Evolutionary conservation across 768 basidiomycete species (phyloP).

Genomic region (Fistulinella prunicolor): DNA sequence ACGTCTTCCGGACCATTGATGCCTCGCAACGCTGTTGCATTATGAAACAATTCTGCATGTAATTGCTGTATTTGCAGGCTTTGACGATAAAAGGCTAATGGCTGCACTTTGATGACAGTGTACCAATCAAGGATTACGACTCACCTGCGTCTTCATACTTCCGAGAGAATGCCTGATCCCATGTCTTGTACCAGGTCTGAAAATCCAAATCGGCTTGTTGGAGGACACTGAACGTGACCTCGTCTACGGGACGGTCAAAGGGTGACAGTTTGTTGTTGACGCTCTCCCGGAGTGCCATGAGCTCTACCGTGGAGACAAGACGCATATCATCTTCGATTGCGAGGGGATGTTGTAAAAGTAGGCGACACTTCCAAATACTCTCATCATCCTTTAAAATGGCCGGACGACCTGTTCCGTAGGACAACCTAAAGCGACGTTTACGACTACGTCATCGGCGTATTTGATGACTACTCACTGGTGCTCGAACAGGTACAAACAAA

Average conservation of each 20-base stretch:
- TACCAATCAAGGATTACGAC: conserved; percentile 17
- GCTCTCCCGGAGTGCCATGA: conserved; percentile 85
- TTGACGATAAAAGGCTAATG: conserved; percentile 81
- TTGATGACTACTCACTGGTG: conserved; percentile 73
- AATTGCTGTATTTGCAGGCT: conserved; percentile 83
- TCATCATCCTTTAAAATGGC: conserved; percentile 93
- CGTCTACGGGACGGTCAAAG: conserved; percentile 70
- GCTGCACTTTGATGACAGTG: conserved; percentile 3
- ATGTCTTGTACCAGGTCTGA: conserved; percentile 73
- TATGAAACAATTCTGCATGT: conserved; percentile 84
- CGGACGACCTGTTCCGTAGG: conserved; percentile 91
- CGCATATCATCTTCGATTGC: conserved; percentile 93
- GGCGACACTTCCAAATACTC: conserved; percentile 77
- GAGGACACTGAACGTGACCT: conserved; percentile 68
- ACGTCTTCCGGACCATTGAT: conserved; percentile 87
- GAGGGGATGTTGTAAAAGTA: conserved; percentile 81
- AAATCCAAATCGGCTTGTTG: conserved; percentile 77
- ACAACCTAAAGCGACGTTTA: conserved; percentile 56
- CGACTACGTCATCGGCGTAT: neutral
- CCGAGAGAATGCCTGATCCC: conserved; percentile 77
- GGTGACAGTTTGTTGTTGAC: conserved; percentile 82
- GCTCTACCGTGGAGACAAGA: conserved; percentile 90
- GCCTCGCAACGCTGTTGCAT: conserved; percentile 76
- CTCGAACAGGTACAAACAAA: conserved; percentile 90
- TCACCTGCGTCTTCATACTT: conserved; percentile 81